Evolutionary conservation across 208 protist species (phyloP), one percentile per base, ranked within the genome.

Genomic region (Trypanosoma brucei): DNA sequence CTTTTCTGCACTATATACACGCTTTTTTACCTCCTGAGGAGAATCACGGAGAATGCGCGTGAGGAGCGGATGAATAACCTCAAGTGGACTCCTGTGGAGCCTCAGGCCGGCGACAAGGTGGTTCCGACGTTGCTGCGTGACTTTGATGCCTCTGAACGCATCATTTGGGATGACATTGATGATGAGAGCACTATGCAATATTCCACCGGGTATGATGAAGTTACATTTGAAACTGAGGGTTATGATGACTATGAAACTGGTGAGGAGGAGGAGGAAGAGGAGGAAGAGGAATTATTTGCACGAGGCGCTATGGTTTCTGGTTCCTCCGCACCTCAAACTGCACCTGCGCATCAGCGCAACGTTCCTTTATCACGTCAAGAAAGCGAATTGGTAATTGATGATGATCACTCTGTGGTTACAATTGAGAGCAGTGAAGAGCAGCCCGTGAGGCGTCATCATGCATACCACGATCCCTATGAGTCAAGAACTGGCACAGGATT

Each of bases 1-100:
- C 72, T 95, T 63, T 39, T 88, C 1, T 63, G 65, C 34, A 74
- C 88, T 1, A 65, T 91, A n/a, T 62, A 83, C 33, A 95, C 89
- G 9, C 50, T 84, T 59, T 52, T 92, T 39, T 68, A 86, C 49
- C 70, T 92, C 7, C 58, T 86, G 39, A 33, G 68, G 11, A 42
- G 66, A 7, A 68, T 76, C 58, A 63, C 57, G 58, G 50, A 69
- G 31, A 74, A 78, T 55, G 63, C 75, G 53, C 69, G 64, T 38
- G 56, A 65, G 56, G 69, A 75, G 38, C 67, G 60, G 53, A 59
- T 72, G 0, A 65, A 66, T 22, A 72, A 72, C 40, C 37, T 72
- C 31, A 72, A 66, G 35, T 72, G 67, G 67, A 52, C 48, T 7
- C 67, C 67, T 4, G 53, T 40, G 36, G 67, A 66, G 0, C 45